Percentiles rank a stretch among this genome's conserved stretches.
Conservation (phyloP, 2,329 filamentous ascomycete genomes). For the Metarhizium rileyi region DNA sequence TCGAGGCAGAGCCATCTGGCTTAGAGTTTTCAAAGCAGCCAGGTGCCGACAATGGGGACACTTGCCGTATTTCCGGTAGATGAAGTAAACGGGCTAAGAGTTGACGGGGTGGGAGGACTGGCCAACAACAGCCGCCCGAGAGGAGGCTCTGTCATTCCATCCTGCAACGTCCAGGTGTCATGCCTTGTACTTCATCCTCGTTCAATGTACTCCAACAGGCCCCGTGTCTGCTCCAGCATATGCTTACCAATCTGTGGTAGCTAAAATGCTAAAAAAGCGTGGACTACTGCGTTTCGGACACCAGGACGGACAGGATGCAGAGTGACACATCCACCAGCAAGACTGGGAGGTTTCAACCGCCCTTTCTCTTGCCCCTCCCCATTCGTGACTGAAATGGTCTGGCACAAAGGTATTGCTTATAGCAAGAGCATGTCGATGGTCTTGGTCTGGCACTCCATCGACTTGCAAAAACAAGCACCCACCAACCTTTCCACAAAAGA, state of each 20-base stretch:
- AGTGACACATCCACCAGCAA: neutral
- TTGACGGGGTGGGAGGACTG: neutral
- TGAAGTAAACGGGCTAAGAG: neutral
- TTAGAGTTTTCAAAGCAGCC: neutral
- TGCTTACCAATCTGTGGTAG: slow-evolving; percentile 1
- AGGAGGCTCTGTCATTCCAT: neutral
- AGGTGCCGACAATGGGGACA: neutral
- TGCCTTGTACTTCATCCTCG: neutral
- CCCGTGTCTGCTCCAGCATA: neutral
- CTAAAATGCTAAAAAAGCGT: neutral
- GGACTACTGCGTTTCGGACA: neutral
- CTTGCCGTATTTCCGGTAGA: neutral
- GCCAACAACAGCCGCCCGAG: neutral
- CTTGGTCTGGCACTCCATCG: no score
- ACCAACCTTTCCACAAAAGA: neutral
- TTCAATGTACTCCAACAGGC: neutral
- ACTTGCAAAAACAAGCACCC: neutral
- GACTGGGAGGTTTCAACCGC: neutral
- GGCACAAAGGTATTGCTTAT: no score
- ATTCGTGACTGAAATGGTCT: no score
- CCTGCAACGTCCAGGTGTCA: neutral
- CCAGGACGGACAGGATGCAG: neutral
- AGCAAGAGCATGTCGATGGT: no score
- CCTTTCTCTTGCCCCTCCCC: neutral
- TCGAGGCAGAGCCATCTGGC: neutral